A percentile compares a stretch with the other conserved stretches of the same genome.
Conservation (phyloP, 306 rosid genomes). For the Luffa aegyptiaca region DNA sequence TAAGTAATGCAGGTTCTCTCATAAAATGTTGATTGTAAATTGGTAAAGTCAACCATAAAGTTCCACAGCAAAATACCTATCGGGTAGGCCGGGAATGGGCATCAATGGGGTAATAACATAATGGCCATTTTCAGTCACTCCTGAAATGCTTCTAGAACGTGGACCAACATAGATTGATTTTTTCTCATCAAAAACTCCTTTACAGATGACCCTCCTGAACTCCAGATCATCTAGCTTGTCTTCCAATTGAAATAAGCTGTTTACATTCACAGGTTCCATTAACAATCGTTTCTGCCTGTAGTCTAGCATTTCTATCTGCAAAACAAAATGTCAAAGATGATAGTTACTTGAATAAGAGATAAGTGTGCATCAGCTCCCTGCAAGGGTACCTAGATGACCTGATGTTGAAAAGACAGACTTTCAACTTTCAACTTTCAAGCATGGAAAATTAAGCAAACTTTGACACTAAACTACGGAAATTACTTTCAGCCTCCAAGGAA, state of each 20-base stretch:
- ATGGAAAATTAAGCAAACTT: not conserved
- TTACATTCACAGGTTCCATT: conserved; percentile 55
- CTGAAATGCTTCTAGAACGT: conserved; percentile 96
- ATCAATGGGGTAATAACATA: conserved; percentile 75
- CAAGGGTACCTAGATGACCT: not conserved
- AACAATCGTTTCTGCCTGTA: conserved; percentile 65
- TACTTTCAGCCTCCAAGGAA: not conserved
- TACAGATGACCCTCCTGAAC: conserved; percentile 63
- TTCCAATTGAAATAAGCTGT: conserved; percentile 26
- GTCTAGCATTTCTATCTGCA: conserved; percentile 61
- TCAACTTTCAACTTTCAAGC: not conserved
- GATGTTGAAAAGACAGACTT: not conserved
- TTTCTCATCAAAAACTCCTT: conserved; percentile 68
- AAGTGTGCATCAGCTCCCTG: not conserved
- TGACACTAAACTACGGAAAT: not conserved
- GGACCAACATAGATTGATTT: conserved; percentile 81
- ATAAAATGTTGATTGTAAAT: not conserved
- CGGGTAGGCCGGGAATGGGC: conserved; percentile 42
- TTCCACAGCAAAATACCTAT: conserved; percentile 36
- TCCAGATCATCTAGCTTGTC: conserved; percentile 55
- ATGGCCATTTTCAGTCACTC: conserved; percentile 91
- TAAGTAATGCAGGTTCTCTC: not conserved
- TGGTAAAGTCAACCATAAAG: not conserved
- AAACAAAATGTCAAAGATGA: not conserved
- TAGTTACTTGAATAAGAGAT: not conserved